Evolutionary conservation across 768 basidiomycete species (phyloP).

Genomic region (Termitomyces sp.): DNA sequence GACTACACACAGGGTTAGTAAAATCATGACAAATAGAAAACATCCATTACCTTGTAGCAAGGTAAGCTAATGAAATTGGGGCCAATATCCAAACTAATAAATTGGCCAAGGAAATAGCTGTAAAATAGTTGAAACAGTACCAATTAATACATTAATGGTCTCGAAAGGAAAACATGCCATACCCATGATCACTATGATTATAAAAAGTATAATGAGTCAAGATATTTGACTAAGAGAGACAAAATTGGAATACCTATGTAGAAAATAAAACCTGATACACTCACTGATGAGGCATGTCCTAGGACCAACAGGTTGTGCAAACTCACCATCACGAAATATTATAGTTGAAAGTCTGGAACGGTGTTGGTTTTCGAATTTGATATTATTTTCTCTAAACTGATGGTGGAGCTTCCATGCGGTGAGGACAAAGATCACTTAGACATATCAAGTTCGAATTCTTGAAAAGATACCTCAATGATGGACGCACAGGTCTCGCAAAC

Average conservation of each 20-base stretch:
- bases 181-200: not conserved
- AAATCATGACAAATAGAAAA: not conserved
- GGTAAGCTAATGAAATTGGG: not conserved
- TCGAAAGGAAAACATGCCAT: not conserved
- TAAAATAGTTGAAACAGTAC: too few species aligned
- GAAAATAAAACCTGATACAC: not conserved
- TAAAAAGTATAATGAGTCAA: too few species aligned
- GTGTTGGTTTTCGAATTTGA: not conserved
- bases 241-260: not conserved
- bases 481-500: not conserved
- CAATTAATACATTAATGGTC: too few species aligned
- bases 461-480: too few species aligned
- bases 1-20: not conserved
- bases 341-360: not conserved
- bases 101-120: not conserved
- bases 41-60: not conserved
- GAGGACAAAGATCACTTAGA: not conserved
- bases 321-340: not conserved
- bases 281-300: not conserved
- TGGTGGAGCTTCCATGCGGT: not conserved
- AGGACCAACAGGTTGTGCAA: not conserved
- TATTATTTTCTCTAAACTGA: not conserved
- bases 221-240: not conserved
- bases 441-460: not conserved
- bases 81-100: not conserved